Evolutionary conservation across 805 yeast species (phyloP).

Genomic region (Wickerhamiella alocasiicola): DNA sequence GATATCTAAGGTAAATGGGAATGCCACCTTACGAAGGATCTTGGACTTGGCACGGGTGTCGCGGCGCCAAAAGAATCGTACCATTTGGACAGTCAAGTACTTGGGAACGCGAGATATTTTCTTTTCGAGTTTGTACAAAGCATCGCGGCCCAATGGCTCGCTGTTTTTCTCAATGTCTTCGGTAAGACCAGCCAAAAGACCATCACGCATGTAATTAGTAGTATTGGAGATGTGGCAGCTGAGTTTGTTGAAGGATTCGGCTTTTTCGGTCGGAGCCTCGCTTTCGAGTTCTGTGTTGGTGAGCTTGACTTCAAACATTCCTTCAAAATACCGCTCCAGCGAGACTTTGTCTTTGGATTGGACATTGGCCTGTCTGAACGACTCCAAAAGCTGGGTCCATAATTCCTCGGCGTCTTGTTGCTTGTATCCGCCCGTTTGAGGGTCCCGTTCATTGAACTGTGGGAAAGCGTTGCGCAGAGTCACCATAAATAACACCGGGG

Average conservation of each 20-base stretch:
- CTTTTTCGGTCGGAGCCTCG: conserved; percentile 33
- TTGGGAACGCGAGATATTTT: conserved; percentile 71
- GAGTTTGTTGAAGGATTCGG: conserved; percentile 46
- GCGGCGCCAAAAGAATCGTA: conserved; percentile 91
- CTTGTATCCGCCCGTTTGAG: conserved; percentile 51
- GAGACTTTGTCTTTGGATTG: conserved; percentile 24
- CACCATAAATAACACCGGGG: conserved; percentile 54
- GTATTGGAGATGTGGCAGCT: conserved; percentile 78
- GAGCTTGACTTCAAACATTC: conserved; percentile 50
- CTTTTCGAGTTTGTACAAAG: conserved; percentile 48
- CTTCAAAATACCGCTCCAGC: conserved; percentile 43
- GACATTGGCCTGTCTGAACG: conserved; percentile 11
- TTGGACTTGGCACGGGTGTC: conserved; percentile 84
- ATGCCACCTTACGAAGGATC: conserved; percentile 84
- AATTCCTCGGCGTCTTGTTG: conserved; percentile 99
- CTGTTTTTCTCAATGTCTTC: conserved; percentile 72
- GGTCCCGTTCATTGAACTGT: conserved; percentile 69
- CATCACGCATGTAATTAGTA: conserved; percentile 82
- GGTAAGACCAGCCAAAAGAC: conserved; percentile 57
- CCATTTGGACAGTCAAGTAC: conserved; percentile 79
- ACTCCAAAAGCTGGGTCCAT: conserved; percentile 57
- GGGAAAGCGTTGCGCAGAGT: conserved; percentile 53
- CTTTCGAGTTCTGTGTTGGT: conserved; percentile 48
- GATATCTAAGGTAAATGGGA: conserved; percentile 86
- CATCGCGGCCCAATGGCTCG: conserved; percentile 53